A percentile compares a stretch with the other conserved stretches of the same genome.
Conservation (phyloP, 345 rosid species). For the Eucalyptus viminalis region DNA sequence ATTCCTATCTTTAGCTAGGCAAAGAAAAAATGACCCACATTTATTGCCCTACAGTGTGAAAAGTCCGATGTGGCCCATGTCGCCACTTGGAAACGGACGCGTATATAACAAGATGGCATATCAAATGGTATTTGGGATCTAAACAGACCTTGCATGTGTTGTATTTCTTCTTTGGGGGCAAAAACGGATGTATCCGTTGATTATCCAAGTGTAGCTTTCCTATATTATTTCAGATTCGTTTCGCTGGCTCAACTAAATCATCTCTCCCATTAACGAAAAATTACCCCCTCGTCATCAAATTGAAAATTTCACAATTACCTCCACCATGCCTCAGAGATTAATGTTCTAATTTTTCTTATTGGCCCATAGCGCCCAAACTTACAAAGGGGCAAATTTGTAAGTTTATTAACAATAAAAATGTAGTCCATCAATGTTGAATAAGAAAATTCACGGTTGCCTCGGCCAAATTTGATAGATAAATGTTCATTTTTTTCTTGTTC, state of each 20-base stretch:
- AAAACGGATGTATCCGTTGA: neutral
- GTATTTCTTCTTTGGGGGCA: neutral
- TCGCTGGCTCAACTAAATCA: neutral
- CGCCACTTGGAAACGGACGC: neutral
- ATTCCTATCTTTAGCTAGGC: neutral
- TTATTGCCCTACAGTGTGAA: neutral
- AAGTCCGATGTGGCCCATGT: neutral
- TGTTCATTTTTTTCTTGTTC: neutral
- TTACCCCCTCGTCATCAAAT: neutral
- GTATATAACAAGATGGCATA: neutral
- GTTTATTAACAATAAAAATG: neutral
- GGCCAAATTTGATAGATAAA: neutral
- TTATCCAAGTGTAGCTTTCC: neutral
- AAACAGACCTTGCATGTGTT: neutral
- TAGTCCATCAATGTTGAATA: neutral
- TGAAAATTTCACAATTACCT: neutral
- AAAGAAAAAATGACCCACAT: neutral
- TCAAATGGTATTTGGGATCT: neutral
- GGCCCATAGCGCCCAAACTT: neutral
- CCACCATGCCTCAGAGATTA: neutral
- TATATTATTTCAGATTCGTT: neutral
- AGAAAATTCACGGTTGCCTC: neutral
- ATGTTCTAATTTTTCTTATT: neutral
- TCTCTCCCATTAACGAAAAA: neutral
- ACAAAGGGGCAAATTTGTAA: neutral